Conservation (phyloP, 1,139 yeast species). For the Pichia kudriavzevii region DNA sequence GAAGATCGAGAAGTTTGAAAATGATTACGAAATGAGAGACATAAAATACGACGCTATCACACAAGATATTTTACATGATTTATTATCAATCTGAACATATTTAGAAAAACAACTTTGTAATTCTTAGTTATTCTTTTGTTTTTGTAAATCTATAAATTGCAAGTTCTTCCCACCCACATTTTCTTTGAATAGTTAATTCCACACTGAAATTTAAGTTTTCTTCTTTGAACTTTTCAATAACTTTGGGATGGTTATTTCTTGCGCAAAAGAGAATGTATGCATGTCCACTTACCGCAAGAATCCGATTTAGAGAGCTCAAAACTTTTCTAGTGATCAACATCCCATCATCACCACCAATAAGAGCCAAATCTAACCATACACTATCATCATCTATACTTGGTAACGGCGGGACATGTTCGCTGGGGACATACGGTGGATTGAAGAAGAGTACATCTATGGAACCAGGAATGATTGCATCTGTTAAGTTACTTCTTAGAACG, state of each 20-base stretch:
- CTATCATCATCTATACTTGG: constrained; percentile 36
- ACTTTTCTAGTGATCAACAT: constrained; percentile 74
- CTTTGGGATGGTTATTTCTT: constrained; percentile 66
- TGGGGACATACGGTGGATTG: constrained; percentile 96
- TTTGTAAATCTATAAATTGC: constrained; percentile 52
- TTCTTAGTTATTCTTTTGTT: too few relatives aligned
- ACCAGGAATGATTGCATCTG: constrained; percentile 38
- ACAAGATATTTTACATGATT: constrained; percentile 49
- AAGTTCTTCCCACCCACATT: constrained; percentile 96
- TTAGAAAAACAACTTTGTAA: too few relatives aligned
- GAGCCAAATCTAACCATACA: constrained; percentile 82
- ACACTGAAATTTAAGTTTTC: constrained; percentile 32
- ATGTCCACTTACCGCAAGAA: constrained; percentile 49
- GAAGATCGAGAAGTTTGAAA: constrained; percentile 67
- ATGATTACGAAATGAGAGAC: constrained; percentile 48
- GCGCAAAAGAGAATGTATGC: constrained; percentile 85
- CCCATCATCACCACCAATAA: constrained; percentile 84
- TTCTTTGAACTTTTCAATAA: constrained; percentile 40
- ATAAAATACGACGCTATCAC: constrained; percentile 45
- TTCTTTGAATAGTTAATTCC: constrained; percentile 46
- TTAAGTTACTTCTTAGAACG: constrained; percentile 50
- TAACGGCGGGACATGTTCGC: constrained; percentile 50
- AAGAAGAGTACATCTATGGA: constrained; percentile 66
- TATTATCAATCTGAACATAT: constrained; percentile 31
- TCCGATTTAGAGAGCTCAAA: constrained; percentile 41